Evolutionary conservation across 1,139 yeast genomes (phyloP), one percentile per base, ranked within the genome.

Genomic region (Suhomyces bribrorum): DNA sequence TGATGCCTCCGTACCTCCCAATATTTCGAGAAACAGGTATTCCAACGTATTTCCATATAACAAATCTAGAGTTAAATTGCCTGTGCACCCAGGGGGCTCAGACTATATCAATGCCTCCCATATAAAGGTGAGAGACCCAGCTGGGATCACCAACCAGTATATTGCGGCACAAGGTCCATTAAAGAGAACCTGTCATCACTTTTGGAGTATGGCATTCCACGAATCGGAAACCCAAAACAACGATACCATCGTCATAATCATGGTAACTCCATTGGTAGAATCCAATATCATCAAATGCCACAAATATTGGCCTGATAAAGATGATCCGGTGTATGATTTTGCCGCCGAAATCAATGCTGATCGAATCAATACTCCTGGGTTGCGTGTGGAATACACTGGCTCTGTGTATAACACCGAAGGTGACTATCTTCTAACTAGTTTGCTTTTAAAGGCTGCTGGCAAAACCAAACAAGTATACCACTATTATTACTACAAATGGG

Each of bases 241-340:
- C 3, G 64, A 66, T 26, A 54, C 63, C 2, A 73, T 86, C 2
- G 77, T 83, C 1, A 69, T 92, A 7, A 83, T 87, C 9, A 92
- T 90, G 97, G 80, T 92, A 32, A 90, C 98, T 0, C 94, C 95
- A 0, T 60, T 89, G 35, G 60, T 60, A 12, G 96, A 88, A 54
- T 64, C 69, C 17, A 68, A 73, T 3, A 61, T 71, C 34, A 77
- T 70, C 37, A 89, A 90, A 59, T 89, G 97, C 56, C 72, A 62
- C 45, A 71, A 73, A 40, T 90, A 90, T 58, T 90, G 97, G 97
- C 86, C 84, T 0, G 53, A 51, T 2, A 45, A 43, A 15, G 43
- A 47, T 5, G 41, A 45, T 6, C 45, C 48, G 3, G 26, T 36
- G 3, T 37, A 62, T 46, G 62, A 63, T 35, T 48, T 66, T 29